Base-by-base conservation (phyloP, 2,329 filamentous ascomycete genomes). In the Conoideocrella luteorostrata region DNA sequence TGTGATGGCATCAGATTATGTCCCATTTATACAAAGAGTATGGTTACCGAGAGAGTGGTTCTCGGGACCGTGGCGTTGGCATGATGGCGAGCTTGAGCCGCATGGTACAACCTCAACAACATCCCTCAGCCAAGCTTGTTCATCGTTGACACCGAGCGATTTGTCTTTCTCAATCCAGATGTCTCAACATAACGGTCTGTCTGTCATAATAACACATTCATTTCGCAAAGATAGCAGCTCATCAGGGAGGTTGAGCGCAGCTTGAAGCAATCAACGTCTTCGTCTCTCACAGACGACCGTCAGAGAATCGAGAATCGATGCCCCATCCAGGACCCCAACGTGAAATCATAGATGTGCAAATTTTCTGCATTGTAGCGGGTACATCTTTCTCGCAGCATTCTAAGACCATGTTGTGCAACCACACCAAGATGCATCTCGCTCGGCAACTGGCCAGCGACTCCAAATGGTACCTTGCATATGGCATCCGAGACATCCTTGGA, bases 31-130 rank as follows among this genome's bases (percentile, higher is more conserved):
- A 29, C 26, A n/a, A 18, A 6, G 29, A 13, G 34, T 18, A 29
- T 23, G 13, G 29, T 33, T 46, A 42, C 44, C 44, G 44, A 39
- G 33, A 20, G 33, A 30, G 15, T 37, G 39, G 44, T 42, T 41
- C 39, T n/a, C n/a, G 39, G 39, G 26, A 20, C 13, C 20, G 28
- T 23, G 32, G 34, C 12, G 28, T 20, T 18, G 34, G n/a, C 11
- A 15, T 26, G 17, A 37, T 11, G 6, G 26, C 34, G 33, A 34
- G 34, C 24, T 13, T 18, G 34, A 37, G 39, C 33, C 39, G 26
- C 15, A 17, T 38, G 38, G 38, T 45, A 17, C 21, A 17, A 46
- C 44, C 4, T n/a, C 3, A 26, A 20, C 22, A 21, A 18, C 5
- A 20, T 33, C 20, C 30, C 13, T 34, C n/a, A 23, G n/a, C 35